phyloP scores from a whole-genome alignment of 2,329 filamentous ascomycete genomes.

The Parastagonospora nodorum region DNA sequence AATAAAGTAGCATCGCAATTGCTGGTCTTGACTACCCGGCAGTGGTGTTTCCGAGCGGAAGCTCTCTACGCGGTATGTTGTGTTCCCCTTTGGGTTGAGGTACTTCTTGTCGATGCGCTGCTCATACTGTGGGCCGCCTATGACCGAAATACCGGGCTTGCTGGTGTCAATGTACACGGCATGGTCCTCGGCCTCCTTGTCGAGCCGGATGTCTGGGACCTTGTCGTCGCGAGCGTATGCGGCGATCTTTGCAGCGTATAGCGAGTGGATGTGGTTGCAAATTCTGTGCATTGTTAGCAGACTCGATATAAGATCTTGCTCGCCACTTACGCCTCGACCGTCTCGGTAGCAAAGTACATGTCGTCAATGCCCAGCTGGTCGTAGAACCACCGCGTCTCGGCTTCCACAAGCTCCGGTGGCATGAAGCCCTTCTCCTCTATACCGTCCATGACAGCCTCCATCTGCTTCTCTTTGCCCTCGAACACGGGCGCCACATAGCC shows the following conservation, averaged over 20 bases:
- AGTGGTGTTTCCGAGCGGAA: conserved; percentile 89
- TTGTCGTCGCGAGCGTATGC: conserved; percentile 93
- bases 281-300: conserved; percentile 57
- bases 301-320: not conserved
- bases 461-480: conserved; percentile 89
- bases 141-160: conserved; percentile 77
- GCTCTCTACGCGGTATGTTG: conserved; percentile 91
- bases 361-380: conserved; percentile 96
- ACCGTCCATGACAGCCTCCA: conserved; percentile 79
- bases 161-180: conserved; percentile 99
- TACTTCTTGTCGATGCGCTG: conserved; percentile 94
- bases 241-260: conserved; percentile 96
- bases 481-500: conserved; percentile 96
- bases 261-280: conserved; percentile 89
- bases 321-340: conserved; percentile 65
- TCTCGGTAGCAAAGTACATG: conserved; percentile 95
- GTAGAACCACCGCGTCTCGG: conserved; percentile 96
- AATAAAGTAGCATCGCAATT: conserved; percentile 96
- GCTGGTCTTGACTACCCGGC: conserved; percentile 75
- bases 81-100: conserved; percentile 73
- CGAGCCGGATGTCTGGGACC: conserved; percentile 88
- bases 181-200: conserved; percentile 93
- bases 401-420: conserved; percentile 78
- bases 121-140: conserved; percentile 88
- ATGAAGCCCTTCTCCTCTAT: conserved; percentile 84